A percentile compares a stretch with the other conserved stretches of the same genome.
Conservation (phyloP, 2,329 filamentous ascomycete genomes). For the Colletotrichum acutatum region DNA sequence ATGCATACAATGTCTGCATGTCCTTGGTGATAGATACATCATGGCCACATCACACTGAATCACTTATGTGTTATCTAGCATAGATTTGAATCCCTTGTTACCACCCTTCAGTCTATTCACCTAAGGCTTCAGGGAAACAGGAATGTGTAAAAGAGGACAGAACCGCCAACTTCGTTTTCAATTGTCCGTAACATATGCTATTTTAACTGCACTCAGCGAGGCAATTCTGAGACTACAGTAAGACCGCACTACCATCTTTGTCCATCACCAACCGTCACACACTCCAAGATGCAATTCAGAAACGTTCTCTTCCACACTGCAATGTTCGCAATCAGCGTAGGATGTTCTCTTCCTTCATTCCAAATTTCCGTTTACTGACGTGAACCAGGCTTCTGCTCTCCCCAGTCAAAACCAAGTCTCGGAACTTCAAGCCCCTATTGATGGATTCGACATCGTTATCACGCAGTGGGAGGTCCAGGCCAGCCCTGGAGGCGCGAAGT, state of each 20-base stretch:
- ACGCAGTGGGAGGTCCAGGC: conserved; percentile 32
- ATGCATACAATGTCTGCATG: no score
- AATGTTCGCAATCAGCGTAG: not conserved
- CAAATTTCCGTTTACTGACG: not conserved
- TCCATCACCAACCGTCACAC: not conserved
- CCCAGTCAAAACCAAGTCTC: not conserved
- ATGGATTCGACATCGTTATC: not conserved
- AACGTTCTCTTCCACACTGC: not conserved
- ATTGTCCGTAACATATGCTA: not conserved
- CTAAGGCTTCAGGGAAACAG: not conserved
- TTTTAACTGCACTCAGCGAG: not conserved
- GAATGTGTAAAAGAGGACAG: not conserved
- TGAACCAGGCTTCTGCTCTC: not conserved
- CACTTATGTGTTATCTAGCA: no score
- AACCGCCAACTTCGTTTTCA: not conserved
- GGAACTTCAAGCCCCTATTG: not conserved
- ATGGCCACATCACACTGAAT: no score
- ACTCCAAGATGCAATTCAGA: not conserved
- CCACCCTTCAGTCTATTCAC: no score
- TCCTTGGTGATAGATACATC: no score
- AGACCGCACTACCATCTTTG: not conserved
- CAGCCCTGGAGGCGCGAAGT: conserved; percentile 12
- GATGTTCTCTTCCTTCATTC: not conserved
- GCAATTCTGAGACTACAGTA: not conserved
- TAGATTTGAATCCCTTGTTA: no score